Evolutionary conservation across 2,329 filamentous ascomycete species (phyloP).

Genomic region (Xylariaceae sp.): DNA sequence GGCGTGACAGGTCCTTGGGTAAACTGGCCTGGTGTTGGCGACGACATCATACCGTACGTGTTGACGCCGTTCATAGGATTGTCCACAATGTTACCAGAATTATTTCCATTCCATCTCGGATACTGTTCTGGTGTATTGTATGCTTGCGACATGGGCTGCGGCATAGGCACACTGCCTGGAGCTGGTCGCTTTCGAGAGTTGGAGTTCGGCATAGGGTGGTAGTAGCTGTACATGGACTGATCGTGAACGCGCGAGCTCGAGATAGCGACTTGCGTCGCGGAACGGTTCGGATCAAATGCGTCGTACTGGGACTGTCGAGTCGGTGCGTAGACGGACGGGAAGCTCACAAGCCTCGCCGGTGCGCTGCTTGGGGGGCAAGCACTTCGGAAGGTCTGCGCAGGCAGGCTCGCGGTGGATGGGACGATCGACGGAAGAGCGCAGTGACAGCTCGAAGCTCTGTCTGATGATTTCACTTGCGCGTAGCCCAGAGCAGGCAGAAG

Average conservation of each 20-base stretch:
- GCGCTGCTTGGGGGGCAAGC: too few species aligned
- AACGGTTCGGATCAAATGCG: too few species aligned
- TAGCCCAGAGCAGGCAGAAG: too few species aligned
- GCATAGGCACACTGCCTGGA: conserved; percentile 23
- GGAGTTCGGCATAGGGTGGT: conserved; percentile 23
- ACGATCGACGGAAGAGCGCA: too few species aligned
- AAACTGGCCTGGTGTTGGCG: conserved; percentile 27
- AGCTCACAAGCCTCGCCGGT: too few species aligned
- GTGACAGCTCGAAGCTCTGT: too few species aligned
- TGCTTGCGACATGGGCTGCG: conserved; percentile 34
- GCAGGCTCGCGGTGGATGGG: too few species aligned
- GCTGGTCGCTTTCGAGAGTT: conserved; percentile 27
- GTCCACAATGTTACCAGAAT: conserved; percentile 24
- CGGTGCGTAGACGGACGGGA: too few species aligned
- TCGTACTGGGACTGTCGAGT: too few species aligned
- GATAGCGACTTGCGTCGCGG: too few species aligned
- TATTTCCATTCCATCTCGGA: conserved; percentile 44
- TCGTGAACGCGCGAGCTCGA: not conserved
- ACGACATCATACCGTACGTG: conserved; percentile 21
- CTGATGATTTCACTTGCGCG: too few species aligned
- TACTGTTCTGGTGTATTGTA: conserved; percentile 40
- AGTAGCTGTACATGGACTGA: conserved; percentile 22
- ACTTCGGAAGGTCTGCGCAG: too few species aligned
- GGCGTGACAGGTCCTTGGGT: conserved; percentile 24
- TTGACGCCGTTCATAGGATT: conserved; percentile 26